phyloP scores from a whole-genome alignment of 306 rosid species.

The Crataegus laevigata region DNA sequence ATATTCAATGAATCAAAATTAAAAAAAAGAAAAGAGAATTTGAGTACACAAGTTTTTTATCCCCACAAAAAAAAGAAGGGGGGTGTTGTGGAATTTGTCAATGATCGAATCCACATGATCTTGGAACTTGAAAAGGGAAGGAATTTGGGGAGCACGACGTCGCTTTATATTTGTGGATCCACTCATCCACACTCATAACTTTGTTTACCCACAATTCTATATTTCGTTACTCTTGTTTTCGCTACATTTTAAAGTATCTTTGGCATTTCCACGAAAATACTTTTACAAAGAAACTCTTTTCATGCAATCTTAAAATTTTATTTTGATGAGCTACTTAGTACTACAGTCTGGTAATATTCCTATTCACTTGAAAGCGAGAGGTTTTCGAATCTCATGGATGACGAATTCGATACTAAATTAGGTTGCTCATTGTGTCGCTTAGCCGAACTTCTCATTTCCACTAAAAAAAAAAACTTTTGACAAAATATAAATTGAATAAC shows the following conservation, averaged over 20 bases:
- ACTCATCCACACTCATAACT: not conserved
- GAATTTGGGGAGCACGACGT: not conserved
- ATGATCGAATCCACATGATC: not conserved
- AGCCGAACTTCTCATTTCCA: no score
- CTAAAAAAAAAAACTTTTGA: no score
- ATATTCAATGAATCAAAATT: no score
- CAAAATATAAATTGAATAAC: no score
- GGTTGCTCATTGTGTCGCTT: no score
- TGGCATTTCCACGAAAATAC: not conserved
- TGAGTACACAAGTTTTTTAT: not conserved
- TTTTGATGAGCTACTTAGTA: no score
- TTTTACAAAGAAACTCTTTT: not conserved
- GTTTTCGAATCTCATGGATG: no score
- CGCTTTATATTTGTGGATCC: not conserved
- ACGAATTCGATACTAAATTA: no score
- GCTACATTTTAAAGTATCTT: not conserved
- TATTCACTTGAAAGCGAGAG: no score
- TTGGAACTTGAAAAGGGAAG: not conserved
- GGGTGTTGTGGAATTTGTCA: not conserved
- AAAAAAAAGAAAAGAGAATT: not conserved
- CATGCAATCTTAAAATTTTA: not conserved
- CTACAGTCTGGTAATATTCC: no score
- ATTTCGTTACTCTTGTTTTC: not conserved
- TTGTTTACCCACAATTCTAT: not conserved
- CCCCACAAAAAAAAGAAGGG: not conserved